Percentiles rank a stretch among this genome's conserved stretches.
Conservation (phyloP, 2,329 filamentous ascomycete species). For the Apiospora saccharicola region DNA sequence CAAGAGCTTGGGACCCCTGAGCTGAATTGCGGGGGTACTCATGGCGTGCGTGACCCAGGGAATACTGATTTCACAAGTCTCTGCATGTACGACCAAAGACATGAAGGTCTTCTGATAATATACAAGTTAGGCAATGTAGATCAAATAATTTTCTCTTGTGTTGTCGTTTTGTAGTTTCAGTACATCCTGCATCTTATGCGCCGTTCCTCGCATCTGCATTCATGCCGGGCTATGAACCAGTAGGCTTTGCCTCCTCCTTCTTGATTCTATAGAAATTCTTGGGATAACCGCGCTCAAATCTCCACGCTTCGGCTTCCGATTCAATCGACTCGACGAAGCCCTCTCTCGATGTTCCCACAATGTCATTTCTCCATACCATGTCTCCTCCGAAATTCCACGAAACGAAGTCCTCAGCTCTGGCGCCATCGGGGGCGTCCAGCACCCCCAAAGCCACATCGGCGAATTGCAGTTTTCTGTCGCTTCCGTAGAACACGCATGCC, state of each 20-base stretch:
- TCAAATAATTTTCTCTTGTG: not conserved
- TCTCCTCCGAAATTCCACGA: slow-evolving; percentile 50
- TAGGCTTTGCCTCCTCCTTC: slow-evolving; percentile 30
- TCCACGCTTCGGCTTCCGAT: slow-evolving; percentile 46
- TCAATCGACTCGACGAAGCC: slow-evolving; percentile 41
- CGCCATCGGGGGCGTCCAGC: slow-evolving; percentile 51
- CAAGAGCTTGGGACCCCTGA: slow-evolving; percentile 21
- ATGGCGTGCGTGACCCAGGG: not conserved
- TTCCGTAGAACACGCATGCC: slow-evolving; percentile 54
- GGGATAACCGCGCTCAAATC: slow-evolving; percentile 41
- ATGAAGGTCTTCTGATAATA: not conserved
- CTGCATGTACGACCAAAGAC: not conserved
- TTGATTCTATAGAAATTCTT: slow-evolving; percentile 42
- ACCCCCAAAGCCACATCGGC: slow-evolving; percentile 55
- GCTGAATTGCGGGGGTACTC: slow-evolving; percentile 6
- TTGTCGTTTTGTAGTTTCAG: not conserved
- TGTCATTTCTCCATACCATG: slow-evolving; percentile 43
- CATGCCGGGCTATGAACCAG: not conserved
- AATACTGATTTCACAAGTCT: too few relatives aligned
- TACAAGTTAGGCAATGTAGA: not conserved
- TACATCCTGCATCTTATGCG: not conserved
- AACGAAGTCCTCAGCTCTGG: slow-evolving; percentile 53
- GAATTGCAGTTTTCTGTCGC: slow-evolving; percentile 46
- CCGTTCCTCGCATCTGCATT: not conserved
- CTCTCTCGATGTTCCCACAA: slow-evolving; percentile 51